Conservation (phyloP, 2,329 filamentous ascomycete genomes). For the Akanthomyces uredinophilus region DNA sequence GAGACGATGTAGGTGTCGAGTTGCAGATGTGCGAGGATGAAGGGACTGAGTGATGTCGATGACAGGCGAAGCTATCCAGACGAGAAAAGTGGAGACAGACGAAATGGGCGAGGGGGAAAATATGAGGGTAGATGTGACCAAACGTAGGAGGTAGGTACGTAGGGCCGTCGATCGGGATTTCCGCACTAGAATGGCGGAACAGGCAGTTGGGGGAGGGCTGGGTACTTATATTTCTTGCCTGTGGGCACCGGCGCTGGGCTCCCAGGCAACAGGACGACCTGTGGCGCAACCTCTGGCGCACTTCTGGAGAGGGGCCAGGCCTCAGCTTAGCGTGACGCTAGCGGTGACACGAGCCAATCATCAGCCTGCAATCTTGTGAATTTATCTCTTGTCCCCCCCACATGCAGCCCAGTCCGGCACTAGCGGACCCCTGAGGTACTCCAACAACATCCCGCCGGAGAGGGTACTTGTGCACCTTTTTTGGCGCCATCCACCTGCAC, state of each 20-base stretch:
- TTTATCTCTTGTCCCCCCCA: constrained; percentile 36
- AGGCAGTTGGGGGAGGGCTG: constrained; percentile 47
- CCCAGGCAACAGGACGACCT: constrained; percentile 40
- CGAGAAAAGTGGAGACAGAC: constrained; percentile 31
- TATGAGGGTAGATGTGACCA: constrained; percentile 35
- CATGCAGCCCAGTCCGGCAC: constrained; percentile 28
- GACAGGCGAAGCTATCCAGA: constrained; percentile 12
- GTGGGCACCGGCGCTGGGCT: constrained; percentile 33
- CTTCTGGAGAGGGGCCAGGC: constrained; percentile 27
- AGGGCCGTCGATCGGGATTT: constrained; percentile 53
- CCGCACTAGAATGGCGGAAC: constrained; percentile 47
- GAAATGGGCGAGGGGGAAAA: constrained; percentile 24
- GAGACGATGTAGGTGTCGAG: constrained; percentile 13
- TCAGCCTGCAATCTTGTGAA: constrained; percentile 21
- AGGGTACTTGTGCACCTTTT: constrained; percentile 6
- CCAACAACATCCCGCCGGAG: constrained; percentile 24
- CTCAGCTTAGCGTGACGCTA: constrained; percentile 34
- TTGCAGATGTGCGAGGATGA: constrained; percentile 1
- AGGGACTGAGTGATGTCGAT: constrained; percentile 9
- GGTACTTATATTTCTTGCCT: constrained; percentile 53
- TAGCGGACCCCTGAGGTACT: constrained; percentile 36
- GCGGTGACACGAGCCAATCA: constrained; percentile 35
- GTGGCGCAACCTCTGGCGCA: constrained; percentile 36
- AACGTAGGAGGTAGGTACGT: constrained; percentile 45
- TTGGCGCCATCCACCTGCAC: neutral